Base-by-base conservation (phyloP, 305 asterid species). In the Fraxinus platypoda region DNA sequence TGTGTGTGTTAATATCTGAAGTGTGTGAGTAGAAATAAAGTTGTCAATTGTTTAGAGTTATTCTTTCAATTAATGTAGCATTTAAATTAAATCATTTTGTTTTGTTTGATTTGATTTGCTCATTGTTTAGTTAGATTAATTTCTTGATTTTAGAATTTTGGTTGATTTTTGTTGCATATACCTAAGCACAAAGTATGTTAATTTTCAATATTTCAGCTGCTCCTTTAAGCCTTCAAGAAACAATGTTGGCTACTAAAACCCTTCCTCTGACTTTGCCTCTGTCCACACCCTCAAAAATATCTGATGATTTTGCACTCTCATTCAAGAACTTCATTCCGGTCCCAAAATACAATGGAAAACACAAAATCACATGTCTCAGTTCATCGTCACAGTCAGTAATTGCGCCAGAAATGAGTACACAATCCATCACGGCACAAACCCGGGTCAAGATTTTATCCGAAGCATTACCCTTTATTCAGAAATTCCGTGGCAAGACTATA, bases 391-490 rank as follows among this genome's bases (percentile, higher is more conserved):
- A 85, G n/a, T 85, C 93, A 1, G n/a, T 86, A 62, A 26, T 46
- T 80, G 74, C 85, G 5, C 86, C 87, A 5, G 89, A 86, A 68
- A 35, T 71, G 19, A 80, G 64, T 7, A 84, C 81, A 13, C 86
- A 85, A 6, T 8, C 89, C 43, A 82, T 88, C 84, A 83, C 97
- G 1, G 93, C 92, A 59, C 91, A 91, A 77, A 81, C 90, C 82
- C 87, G 96, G 64, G 98, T 95, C 76, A 85, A 90, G 85, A 95
- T 92, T 80, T 86, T 95, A 25, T 92, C 98, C 0, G 98, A 95
- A 85, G 98, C 97, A 15, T 78, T 93, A 33, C 96, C 96, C 62
- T 95, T 91, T 54, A 95, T 95, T 78, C 97, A 95, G 31, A 93
- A 87, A 83, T 95, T 95, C 72, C 93, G 93, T 7, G 97, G 96